A percentile compares a stretch with the other conserved stretches of the same genome.
Conservation (phyloP, 2,329 filamentous ascomycete genomes). For the Sporothrix brunneoviolacea region DNA sequence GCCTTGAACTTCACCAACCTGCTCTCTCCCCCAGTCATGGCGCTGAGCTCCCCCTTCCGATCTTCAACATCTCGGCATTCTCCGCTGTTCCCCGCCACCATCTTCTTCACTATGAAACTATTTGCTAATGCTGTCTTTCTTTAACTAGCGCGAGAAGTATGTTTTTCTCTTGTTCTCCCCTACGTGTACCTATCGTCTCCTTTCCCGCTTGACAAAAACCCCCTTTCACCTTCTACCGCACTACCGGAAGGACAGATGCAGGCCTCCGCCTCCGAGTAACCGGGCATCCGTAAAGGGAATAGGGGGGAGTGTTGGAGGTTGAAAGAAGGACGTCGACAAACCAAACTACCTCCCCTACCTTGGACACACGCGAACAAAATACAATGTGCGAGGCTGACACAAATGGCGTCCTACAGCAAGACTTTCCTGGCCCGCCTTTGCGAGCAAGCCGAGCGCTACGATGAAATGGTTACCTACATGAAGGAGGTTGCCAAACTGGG, state of each 20-base stretch:
- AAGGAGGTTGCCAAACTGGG: constrained; percentile 95
- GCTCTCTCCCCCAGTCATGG: no score
- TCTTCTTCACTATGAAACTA: neutral
- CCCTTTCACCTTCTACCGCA: no score
- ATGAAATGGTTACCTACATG: constrained; percentile 99
- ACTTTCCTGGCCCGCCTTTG: constrained; percentile 99
- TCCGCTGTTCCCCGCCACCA: neutral
- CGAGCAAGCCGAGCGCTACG: constrained; percentile 99
- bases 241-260: no score
- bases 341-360: no score
- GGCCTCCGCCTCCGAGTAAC: no score
- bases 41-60: no score
- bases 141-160: constrained; percentile 10
- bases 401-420: constrained; percentile 59
- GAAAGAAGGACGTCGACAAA: neutral
- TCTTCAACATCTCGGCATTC: neutral
- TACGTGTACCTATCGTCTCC: no score
- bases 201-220: no score
- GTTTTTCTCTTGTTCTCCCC: neutral
- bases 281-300: no score
- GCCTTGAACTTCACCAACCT: no score
- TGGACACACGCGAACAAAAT: no score
- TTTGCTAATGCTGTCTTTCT: constrained; percentile 3
- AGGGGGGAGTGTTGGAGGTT: neutral
- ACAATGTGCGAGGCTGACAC: constrained; percentile 5